These are phyloP conservation scores for Cinnamomum micranthum DNA, from an alignment of 164 flowering plant species.

Conservation along the genomic window DNA sequence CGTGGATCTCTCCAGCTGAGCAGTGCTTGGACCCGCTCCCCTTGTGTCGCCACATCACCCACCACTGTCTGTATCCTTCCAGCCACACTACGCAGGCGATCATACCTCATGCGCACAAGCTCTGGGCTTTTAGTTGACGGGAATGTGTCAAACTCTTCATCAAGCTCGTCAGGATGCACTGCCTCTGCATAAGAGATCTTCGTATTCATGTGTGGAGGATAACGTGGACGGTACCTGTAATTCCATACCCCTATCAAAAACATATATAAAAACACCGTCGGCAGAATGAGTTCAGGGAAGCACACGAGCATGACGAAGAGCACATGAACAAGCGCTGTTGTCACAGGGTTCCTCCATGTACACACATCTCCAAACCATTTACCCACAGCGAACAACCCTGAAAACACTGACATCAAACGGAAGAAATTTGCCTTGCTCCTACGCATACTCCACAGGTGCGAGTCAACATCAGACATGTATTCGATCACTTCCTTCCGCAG, in stretches of 20 bases:
- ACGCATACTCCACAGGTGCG: conserved; percentile 95
- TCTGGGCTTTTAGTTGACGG: conserved; percentile 59
- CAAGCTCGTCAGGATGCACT: conserved; percentile 72
- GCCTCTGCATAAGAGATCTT: conserved; percentile 67
- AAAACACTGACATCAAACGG: conserved; percentile 73
- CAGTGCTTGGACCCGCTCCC: conserved; percentile 60
- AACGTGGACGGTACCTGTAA: conserved; percentile 75
- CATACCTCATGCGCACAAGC: conserved; percentile 73
- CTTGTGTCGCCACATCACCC: conserved; percentile 77
- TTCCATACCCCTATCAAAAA: conserved; percentile 92
- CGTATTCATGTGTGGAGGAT: conserved; percentile 88
- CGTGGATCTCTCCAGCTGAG: conserved; percentile 85
- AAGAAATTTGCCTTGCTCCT: conserved; percentile 93
- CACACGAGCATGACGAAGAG: conserved; percentile 83
- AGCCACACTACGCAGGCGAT: conserved; percentile 70
- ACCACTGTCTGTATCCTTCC: conserved; percentile 76
- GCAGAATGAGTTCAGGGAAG: conserved; percentile 82
- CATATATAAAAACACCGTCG: conserved; percentile 87
- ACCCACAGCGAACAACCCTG: conserved; percentile 71
- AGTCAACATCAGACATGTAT: conserved; percentile 90
- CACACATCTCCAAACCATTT: conserved; percentile 84
- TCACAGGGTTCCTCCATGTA: conserved; percentile 85
- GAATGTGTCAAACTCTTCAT: conserved; percentile 81
- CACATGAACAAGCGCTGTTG: conserved; percentile 81
- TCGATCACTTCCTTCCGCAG: conserved; percentile 88